Conservation (phyloP, 176 grass and related monocot genomes). For the Juncus inflexus region DNA sequence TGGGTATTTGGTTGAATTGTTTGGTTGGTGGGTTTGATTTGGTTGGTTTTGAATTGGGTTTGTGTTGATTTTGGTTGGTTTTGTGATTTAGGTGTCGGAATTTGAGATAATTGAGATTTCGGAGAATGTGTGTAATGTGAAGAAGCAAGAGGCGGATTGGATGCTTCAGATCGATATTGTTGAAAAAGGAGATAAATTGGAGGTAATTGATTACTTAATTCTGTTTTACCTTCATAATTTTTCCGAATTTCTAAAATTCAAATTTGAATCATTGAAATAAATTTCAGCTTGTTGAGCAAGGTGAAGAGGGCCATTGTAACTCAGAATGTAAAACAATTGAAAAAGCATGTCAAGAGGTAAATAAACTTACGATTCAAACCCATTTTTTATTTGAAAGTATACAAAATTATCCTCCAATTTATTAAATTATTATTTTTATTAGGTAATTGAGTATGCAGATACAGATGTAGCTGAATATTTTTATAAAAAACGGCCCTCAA, state of each 20-base stretch:
- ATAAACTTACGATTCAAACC: not conserved
- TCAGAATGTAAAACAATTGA: slow-evolving; percentile 95
- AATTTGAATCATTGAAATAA: not conserved
- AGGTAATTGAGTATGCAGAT: slow-evolving; percentile 92
- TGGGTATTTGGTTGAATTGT: not conserved
- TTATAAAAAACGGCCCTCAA: slow-evolving; percentile 62
- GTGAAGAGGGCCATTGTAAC: slow-evolving; percentile 83
- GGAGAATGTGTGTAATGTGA: slow-evolving; percentile 95
- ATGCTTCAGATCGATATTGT: slow-evolving; percentile 86
- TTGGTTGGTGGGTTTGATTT: not conserved
- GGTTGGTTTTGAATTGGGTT: not conserved
- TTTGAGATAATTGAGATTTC: slow-evolving; percentile 95
- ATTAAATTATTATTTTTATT: slow-evolving; percentile 11
- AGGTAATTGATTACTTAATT: slow-evolving; percentile 41
- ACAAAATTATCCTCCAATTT: not conserved
- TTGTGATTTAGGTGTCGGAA: slow-evolving; percentile 60
- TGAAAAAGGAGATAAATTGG: slow-evolving; percentile 74
- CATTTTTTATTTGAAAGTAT: not conserved
- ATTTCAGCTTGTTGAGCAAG: slow-evolving; percentile 86
- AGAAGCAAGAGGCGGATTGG: slow-evolving; percentile 99
- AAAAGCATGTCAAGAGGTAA: slow-evolving; percentile 84
- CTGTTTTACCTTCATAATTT: slow-evolving; percentile 6
- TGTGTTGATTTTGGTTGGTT: slow-evolving; percentile 19
- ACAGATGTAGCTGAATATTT: slow-evolving; percentile 95
- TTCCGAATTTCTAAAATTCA: not conserved